Conservation (phyloP, 1,139 yeast species). For the Suhomyces maxii region DNA sequence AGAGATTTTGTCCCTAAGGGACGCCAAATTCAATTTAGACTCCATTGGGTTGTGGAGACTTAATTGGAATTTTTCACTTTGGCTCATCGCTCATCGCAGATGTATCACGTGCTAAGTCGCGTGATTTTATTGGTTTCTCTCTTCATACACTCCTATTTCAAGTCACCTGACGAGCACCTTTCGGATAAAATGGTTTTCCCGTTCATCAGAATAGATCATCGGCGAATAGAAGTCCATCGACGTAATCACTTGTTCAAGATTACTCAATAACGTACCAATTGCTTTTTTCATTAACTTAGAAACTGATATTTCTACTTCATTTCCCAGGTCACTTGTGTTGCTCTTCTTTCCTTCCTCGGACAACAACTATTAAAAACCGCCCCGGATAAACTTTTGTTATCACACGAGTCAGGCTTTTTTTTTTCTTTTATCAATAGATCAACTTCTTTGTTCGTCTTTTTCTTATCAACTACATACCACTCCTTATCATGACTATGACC, state of each 20-base stretch:
- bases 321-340: no score
- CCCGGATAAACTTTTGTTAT: no score
- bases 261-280: no score
- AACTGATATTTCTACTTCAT: no score
- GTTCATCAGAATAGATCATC: neutral
- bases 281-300: no score
- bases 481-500: no score
- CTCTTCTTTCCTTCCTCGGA: no score
- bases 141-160: no score
- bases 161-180: neutral
- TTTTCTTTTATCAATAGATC: no score
- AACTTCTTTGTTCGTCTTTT: no score
- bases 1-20: constrained; percentile 60
- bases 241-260: neutral
- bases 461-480: no score
- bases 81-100: constrained; percentile 7
- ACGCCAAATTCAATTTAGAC: constrained; percentile 44
- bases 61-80: constrained; percentile 7
- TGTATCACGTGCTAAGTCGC: constrained; percentile 1
- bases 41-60: constrained; percentile 26
- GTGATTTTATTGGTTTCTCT: neutral
- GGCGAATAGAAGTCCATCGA: neutral
- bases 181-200: constrained; percentile 5
- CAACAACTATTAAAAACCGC: no score
- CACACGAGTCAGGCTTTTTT: neutral